Base-by-base conservation (phyloP, 352 stramenopile species). In the Pythium brassicae region DNA sequence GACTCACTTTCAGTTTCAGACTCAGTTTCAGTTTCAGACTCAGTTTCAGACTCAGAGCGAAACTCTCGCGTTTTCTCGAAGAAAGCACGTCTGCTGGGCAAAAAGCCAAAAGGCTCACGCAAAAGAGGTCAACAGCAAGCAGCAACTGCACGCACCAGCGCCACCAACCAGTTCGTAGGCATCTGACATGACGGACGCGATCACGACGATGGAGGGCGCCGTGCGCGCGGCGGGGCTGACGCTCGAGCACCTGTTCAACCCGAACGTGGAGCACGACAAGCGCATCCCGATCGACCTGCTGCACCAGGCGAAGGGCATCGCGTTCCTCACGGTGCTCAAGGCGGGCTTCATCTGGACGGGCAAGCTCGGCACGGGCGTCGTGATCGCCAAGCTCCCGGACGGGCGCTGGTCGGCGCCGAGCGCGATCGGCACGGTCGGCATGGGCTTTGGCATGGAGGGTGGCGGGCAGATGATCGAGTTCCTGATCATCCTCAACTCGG, bases 331-430 rank as follows among this genome's bases (percentile, higher is more conserved):
- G 32, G 86, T 97, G 15, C 65, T 97, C 61, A 97, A 98, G 74
- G 89, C 71, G 23, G 87, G 82, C 39, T 94, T 95, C 66, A 83
- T 94, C 56, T 88, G 75, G 76, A 95, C 85, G 10, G 87, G 76
- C 55, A 89, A 89, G 59, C 67, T 94, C 27, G 85, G 85, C 65
- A 91, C 83, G 50, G 96, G 96, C 43, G 82, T 99, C 48, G 89
- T 99, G 17, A 83, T 99, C 63, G 83, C 94, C 17, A 93, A 97
- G 59, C 79, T 98, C 11, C 82, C 83, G 4, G 92, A 98, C 68
- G 94, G 95, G 14, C 91, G 87, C 46, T 98, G 96, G 95, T 98
- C 89, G 44, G 93, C 95, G 17, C 96, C 96, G 17, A 97, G 86
- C 23, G 94, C 95, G 8, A 98, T 99, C 62, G 94, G 87, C 46